A percentile compares a stretch with the other conserved stretches of the same genome.
These are phyloP conservation scores for Aspergillus heteromorphus DNA, from an alignment of 495 filamentous ascomycete genomes.

Conservation along the genomic window DNA sequence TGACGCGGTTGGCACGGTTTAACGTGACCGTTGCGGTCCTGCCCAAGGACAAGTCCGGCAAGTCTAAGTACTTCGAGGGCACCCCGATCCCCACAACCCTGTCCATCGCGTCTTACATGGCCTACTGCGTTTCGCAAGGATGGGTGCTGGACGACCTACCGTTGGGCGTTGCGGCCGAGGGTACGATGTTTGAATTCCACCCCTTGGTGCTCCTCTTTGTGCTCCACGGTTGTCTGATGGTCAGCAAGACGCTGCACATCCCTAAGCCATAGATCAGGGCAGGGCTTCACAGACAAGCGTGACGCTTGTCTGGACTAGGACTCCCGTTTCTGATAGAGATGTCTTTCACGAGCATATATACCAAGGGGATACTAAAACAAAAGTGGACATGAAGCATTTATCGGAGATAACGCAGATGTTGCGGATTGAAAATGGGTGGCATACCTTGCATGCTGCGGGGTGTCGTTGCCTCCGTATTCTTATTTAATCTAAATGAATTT, in stretches of 20 bases:
- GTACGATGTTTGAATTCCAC: conserved; percentile 76
- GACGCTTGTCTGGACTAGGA: conserved; percentile 4
- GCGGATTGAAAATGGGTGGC: conserved; percentile 6
- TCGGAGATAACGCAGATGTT: conserved; percentile 11
- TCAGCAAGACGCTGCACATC: conserved; percentile 88
- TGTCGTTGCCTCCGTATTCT: background rate
- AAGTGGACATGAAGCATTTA: conserved; percentile 15
- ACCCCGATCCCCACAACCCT: conserved; percentile 91
- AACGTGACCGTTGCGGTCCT: conserved; percentile 87
- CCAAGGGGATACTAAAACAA: conserved; percentile 3
- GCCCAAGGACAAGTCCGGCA: conserved; percentile 86
- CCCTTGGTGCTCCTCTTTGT: conserved; percentile 80
- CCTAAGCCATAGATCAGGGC: conserved; percentile 71
- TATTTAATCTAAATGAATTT: background rate
- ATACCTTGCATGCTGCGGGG: background rate
- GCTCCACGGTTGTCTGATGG: conserved; percentile 83
- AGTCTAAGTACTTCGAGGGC: conserved; percentile 92
- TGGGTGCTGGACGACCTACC: conserved; percentile 76
- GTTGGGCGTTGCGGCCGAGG: conserved; percentile 56
- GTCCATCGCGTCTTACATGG: conserved; percentile 76
- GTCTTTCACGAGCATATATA: conserved; percentile 19
- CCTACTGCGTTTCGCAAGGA: conserved; percentile 75
- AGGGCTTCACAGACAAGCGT: background rate
- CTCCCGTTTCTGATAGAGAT: conserved; percentile 13
- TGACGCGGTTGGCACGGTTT: conserved; percentile 92